Percentiles rank a stretch among this genome's conserved stretches.
Conservation (phyloP, 2,329 filamentous ascomycete genomes). For the Verticillium alfalfae region DNA sequence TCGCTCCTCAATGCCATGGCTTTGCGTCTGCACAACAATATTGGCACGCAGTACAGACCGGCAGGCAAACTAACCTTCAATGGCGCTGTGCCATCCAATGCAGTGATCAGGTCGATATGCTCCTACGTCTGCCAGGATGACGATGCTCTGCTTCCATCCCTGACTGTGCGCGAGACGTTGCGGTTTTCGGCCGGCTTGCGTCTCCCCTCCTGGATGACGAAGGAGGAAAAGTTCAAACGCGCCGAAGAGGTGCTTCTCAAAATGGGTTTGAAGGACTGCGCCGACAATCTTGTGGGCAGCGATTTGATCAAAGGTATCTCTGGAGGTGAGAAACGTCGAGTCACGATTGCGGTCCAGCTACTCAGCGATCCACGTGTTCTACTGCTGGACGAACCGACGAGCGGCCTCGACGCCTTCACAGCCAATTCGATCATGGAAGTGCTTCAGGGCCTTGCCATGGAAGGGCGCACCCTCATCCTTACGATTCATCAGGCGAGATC, state of each 20-base stretch:
- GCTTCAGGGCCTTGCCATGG: slow-evolving; percentile 61
- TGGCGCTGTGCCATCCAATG: slow-evolving; percentile 58
- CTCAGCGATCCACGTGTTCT: slow-evolving; percentile 69
- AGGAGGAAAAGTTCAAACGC: slow-evolving; percentile 57
- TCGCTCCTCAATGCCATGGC: slow-evolving; percentile 71
- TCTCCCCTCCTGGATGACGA: slow-evolving; percentile 65
- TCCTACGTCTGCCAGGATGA: slow-evolving; percentile 78
- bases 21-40: slow-evolving; percentile 54
- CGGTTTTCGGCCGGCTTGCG: slow-evolving; percentile 66
- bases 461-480: slow-evolving; percentile 69
- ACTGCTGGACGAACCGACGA: slow-evolving; percentile 71
- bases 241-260: slow-evolving; percentile 69
- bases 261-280: slow-evolving; percentile 74
- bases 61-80: slow-evolving; percentile 66
- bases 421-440: slow-evolving; percentile 73
- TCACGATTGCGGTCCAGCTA: slow-evolving; percentile 73
- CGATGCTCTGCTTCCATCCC: slow-evolving; percentile 65
- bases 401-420: slow-evolving; percentile 72
- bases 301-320: slow-evolving; percentile 73
- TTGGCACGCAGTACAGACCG: slow-evolving; percentile 56
- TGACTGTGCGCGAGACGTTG: slow-evolving; percentile 72
- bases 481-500: slow-evolving; percentile 75
- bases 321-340: slow-evolving; percentile 72
- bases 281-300: slow-evolving; percentile 67
- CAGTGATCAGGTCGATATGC: slow-evolving; percentile 65